Base-by-base conservation (phyloP, 2,329 filamentous ascomycete species). In the Diaporthe longicolla region DNA sequence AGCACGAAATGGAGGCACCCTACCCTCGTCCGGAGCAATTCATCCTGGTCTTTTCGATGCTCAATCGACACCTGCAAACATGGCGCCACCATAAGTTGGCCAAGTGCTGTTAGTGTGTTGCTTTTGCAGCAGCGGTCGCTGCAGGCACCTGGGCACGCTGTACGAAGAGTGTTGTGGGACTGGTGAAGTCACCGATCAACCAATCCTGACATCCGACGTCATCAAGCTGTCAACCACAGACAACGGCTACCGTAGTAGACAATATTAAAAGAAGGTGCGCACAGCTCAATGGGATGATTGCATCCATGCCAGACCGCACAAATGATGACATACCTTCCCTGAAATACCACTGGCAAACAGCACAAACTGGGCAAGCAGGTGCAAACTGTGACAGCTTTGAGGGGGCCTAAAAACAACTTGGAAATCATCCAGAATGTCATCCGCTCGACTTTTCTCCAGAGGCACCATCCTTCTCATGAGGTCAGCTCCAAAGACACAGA, bases 161-260 rank as follows among this genome's bases (percentile, higher is more conserved):
- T 13, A 2, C 37, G 26, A 37, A 37, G 10, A 9, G 21, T 17
- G 43, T 17, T 21, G 55, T 71, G 69, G 29, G 40, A 59, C 37
- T 52, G 55, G 66, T 73, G 72, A 73, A 73, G 72, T 73, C 65
- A 71, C 57, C 37, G 29, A 24, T 24, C 21, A 45, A 19, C 66
- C 48, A n/a, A 32, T 24, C 15, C 55, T 65, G 24, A 17, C 43
- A 50, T 9, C 35, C 58, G 57, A 71, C 66, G 57, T 73, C 72
- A 73, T 71, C 57, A 35, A 35, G 11, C 4, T 43, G 55, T 45
- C 21, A 43, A 29, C 61, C 19, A 48, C 24, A 37, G n/a, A 35
- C 26, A 26, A 50, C 35, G 68, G 11, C 32, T 21, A 15, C 24
- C 43, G 15, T 5, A 8, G 7, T 19, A 37, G 3, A 63, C 4